Evolutionary conservation across 129 eudicot genomes (phyloP), one percentile per base, ranked within the genome.

Genomic region (Sambucus nigra): DNA sequence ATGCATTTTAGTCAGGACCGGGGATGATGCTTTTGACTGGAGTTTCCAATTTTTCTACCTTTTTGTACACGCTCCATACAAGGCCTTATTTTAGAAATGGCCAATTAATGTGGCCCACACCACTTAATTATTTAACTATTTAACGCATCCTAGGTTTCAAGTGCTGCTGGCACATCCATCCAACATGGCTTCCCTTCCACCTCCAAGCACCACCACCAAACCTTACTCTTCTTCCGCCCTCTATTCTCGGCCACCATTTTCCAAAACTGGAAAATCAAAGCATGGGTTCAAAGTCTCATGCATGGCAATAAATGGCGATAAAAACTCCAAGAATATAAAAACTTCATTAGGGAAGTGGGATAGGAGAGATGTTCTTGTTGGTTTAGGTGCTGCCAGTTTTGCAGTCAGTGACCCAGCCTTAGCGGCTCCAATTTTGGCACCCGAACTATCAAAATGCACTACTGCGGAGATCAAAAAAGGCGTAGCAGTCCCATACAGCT

Each of bases 401-500:
- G 66, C 66, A 22, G 64, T 42, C 17, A 51, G 45, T 0, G 48
- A 47, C 18, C 68, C 63, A 0, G 65, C 57, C 0, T 54, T 56
- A 1, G 87, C 82, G 0, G 46, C 79, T 2, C 87, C 87, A 0
- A 46, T 80, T 0, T 25, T 61, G 1, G 62, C 84, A 42, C 83
- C 83, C 2, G 79, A 71, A 21, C 50, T 60, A 8, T 61, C 72
- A 0, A 71, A 71, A 22, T 72, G 78, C 32, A 72, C 72, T 10
- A 68, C 45, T 0, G 83, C 42, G 8, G 22, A 1, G 4, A 26
- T 71, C 0, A 71, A 74, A 0, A 45, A 52, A 0, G 69, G 77
- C 6, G 66, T 59, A 25, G 14, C 32, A 23, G 16, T 11, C 5
- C 27, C 57, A 55, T 22, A 27, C 26, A 65, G 66, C 28, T 76